Percentiles rank a stretch among this genome's conserved stretches.
Conservation (phyloP, 805 yeast genomes). For the Candida hungchunana region DNA sequence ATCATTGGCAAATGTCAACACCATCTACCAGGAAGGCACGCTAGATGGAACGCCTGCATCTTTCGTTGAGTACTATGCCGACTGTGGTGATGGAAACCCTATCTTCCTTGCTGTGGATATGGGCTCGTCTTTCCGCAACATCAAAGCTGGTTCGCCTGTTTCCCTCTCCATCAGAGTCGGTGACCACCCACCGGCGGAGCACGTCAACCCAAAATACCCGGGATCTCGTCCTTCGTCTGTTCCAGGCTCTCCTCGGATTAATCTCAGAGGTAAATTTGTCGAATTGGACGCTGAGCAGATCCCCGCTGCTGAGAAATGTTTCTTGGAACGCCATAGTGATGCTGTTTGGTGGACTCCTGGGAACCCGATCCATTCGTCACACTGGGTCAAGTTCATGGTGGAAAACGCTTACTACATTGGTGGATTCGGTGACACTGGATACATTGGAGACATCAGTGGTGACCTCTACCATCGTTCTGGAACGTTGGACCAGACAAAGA, state of each 20-base stretch:
- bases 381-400: constrained; percentile 61
- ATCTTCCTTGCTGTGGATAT: constrained; percentile 60
- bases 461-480: constrained; percentile 48
- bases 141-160: constrained; percentile 48
- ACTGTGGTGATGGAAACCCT: constrained; percentile 65
- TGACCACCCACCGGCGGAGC: constrained; percentile 44
- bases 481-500: constrained; percentile 7
- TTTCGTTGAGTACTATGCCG: constrained; percentile 69
- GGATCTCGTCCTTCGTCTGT: constrained; percentile 52
- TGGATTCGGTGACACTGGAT: constrained; percentile 78
- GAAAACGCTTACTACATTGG: constrained; percentile 65
- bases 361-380: constrained; percentile 52
- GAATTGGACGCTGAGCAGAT: constrained; percentile 29
- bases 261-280: constrained; percentile 52
- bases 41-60: constrained; percentile 52
- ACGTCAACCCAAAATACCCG: constrained; percentile 46
- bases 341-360: constrained; percentile 70
- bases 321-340: constrained; percentile 61
- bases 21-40: constrained; percentile 39
- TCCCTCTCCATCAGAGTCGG: constrained; percentile 64
- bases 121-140: constrained; percentile 59
- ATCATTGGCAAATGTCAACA: constrained; percentile 53
- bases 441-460: constrained; percentile 60
- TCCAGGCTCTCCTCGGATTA: constrained; percentile 69
- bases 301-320: constrained; percentile 40